Conservation (phyloP, 2,329 filamentous ascomycete species). For the Graphilbum fragrans region DNA sequence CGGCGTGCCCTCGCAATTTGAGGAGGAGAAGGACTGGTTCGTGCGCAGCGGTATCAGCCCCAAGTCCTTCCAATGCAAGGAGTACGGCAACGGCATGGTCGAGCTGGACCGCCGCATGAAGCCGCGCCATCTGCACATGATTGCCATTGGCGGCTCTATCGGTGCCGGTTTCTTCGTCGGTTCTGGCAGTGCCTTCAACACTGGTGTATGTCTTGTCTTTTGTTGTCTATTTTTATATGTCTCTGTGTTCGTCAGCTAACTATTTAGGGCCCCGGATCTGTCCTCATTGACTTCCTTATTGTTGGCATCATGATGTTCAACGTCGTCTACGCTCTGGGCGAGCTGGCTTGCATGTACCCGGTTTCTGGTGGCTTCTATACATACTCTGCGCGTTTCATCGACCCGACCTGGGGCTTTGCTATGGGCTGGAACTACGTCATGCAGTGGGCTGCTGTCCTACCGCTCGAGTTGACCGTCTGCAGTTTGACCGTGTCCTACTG, state of each 20-base stretch:
- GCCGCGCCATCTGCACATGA: conserved; percentile 13
- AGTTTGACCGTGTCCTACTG: conserved; percentile 35
- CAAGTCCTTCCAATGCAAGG: conserved; percentile 28
- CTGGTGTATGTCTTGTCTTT: conserved; percentile 20
- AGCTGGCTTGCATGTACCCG: conserved; percentile 42
- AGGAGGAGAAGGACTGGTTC: conserved; percentile 16
- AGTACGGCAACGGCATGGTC: conserved; percentile 20
- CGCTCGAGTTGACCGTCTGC: conserved; percentile 36
- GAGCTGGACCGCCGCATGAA: conserved; percentile 23
- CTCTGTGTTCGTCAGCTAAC: neutral
- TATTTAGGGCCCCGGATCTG: conserved; percentile 28
- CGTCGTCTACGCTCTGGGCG: conserved; percentile 49
- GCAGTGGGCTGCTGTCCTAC: conserved; percentile 35
- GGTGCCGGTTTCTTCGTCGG: conserved; percentile 52
- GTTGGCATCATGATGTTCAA: conserved; percentile 50
- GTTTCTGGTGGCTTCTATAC: conserved; percentile 47
- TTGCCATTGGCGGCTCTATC: conserved; percentile 33
- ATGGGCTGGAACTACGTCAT: conserved; percentile 40
- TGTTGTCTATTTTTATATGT: neutral
- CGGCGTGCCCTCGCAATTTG: neutral
- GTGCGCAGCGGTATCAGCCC: conserved; percentile 28
- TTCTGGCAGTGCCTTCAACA: conserved; percentile 35
- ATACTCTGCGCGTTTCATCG: conserved; percentile 43
- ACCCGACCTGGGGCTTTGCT: conserved; percentile 40
- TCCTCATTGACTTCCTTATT: conserved; percentile 38